Evolutionary conservation across 306 rosid genomes (phyloP), one percentile per base, ranked within the genome.

Genomic region (Gastrolobium bilobum): DNA sequence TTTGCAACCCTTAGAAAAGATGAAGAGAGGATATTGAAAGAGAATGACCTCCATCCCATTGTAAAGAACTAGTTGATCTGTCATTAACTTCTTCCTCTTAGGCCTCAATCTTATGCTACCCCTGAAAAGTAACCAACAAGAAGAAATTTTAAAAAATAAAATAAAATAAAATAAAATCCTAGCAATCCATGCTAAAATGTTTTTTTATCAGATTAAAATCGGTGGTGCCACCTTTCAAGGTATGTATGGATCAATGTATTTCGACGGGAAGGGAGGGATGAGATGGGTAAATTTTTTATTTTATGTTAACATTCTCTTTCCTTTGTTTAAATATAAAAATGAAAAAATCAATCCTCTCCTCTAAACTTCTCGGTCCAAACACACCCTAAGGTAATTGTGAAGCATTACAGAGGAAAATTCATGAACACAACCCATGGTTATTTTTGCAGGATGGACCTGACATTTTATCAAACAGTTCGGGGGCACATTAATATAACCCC

Each of bases 1-100:
- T 86, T 79, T 43, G 79, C 78, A 68, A 59, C 46, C 75, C 78
- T 83, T 42, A 66, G 42, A 80, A 86, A 58, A 77, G 68, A 60
- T 1, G 67, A 68, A 72, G 80, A 77, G 51, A 78, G 33, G 46
- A 52, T 38, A 79, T 40, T 60, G 84, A 84, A 73, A 81, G 87
- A 84, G 76, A 79, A 59, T 29, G 82, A 73, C 51, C 84, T 84
- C 77, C 84, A 52, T 43, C 84, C 86, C 89, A 86, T 90, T 26
- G 48, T 15, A 59, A 74, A 75, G 76, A 74, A 65, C 47, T 2
- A 44, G 11, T 7, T 64, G 31, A 73, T 37, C 47, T 81, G 50
- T n/a, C 75, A 53, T 37, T 20, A 64, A 46, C n/a, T 2, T 20
- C 58, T 30, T 13, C 44, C 7, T 26, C 4, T 62, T 30, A 74